phyloP scores from a whole-genome alignment of 768 basidiomycete genomes.

The Hirschioporus abietinus region DNA sequence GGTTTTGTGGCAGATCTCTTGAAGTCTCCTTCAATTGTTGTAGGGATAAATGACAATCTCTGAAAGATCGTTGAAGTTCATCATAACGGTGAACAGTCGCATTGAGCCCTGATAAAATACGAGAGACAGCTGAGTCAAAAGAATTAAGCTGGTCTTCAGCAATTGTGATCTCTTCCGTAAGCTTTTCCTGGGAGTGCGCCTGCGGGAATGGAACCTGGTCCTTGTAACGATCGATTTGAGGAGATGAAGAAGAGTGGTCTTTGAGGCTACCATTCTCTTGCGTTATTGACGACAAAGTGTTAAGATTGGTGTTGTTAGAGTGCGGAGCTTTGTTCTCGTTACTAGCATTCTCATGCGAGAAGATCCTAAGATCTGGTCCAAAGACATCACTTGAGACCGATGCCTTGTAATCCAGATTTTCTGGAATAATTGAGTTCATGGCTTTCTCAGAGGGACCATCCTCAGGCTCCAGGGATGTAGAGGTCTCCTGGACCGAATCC shows the following conservation, averaged over 20 bases:
- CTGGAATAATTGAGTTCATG: not conserved
- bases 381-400: not conserved
- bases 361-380: not conserved
- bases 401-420: not conserved
- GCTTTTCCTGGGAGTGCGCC: not conserved
- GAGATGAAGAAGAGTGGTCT: not conserved
- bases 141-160: not conserved
- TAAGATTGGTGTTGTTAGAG: not conserved
- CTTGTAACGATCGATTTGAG: not conserved
- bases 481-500: not conserved
- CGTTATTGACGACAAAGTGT: not conserved
- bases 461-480: not conserved
- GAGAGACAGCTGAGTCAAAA: conserved; percentile 6
- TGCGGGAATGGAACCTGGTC: not conserved
- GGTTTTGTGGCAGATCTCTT: conserved; percentile 26
- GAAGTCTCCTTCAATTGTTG: conserved; percentile 53
- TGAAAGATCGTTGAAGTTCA: conserved; percentile 53
- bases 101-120: conserved; percentile 42
- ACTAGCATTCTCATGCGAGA: not conserved
- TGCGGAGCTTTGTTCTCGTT: not conserved
- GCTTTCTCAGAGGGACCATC: not conserved
- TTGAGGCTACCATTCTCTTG: not conserved
- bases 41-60: conserved; percentile 64
- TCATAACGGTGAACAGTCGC: conserved; percentile 52
- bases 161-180: not conserved